phyloP scores from a whole-genome alignment of 2,329 filamentous ascomycete species.

The Xylariaceae sp. region DNA sequence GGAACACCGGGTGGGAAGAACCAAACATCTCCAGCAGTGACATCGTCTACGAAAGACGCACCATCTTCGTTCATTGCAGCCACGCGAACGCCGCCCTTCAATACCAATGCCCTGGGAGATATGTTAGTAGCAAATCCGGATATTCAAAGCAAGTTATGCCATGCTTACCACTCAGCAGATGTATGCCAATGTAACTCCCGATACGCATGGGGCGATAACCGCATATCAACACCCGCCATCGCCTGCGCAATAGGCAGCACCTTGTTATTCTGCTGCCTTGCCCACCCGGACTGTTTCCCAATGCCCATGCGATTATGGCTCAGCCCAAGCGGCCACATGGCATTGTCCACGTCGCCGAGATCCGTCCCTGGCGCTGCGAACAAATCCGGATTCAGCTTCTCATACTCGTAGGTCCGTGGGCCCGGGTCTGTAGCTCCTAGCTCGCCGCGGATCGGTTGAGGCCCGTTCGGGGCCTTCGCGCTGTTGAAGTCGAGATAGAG shows the following conservation, averaged over 20 bases:
- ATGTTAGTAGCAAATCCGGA: slow-evolving; percentile 7
- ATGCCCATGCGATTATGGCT: slow-evolving; percentile 44
- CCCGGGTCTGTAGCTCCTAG: slow-evolving; percentile 48
- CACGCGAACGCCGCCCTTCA: slow-evolving; percentile 49
- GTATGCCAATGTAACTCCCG: slow-evolving; percentile 61
- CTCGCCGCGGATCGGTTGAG: slow-evolving; percentile 51
- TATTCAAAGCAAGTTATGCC: no score
- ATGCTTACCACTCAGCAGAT: slow-evolving; percentile 32
- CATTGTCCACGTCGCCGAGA: slow-evolving; percentile 41
- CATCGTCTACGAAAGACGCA: slow-evolving; percentile 42
- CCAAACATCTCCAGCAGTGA: slow-evolving; percentile 49
- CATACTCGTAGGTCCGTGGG: slow-evolving; percentile 46
- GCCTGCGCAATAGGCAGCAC: slow-evolving; percentile 45
- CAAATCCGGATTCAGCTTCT: slow-evolving; percentile 50
- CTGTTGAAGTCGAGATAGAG: slow-evolving; percentile 50
- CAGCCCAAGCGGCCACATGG: slow-evolving; percentile 51
- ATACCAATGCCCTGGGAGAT: slow-evolving; percentile 37
- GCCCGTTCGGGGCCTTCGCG: slow-evolving; percentile 33
- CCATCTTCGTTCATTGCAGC: slow-evolving; percentile 49
- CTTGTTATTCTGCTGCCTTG: slow-evolving; percentile 47
- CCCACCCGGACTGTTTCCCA: slow-evolving; percentile 45
- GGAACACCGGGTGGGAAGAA: slow-evolving; percentile 19
- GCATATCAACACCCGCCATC: slow-evolving; percentile 57
- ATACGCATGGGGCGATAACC: slow-evolving; percentile 51
- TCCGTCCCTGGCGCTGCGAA: slow-evolving; percentile 52